Base-by-base conservation (phyloP, 768 basidiomycete species). In the Boletus edulis region DNA sequence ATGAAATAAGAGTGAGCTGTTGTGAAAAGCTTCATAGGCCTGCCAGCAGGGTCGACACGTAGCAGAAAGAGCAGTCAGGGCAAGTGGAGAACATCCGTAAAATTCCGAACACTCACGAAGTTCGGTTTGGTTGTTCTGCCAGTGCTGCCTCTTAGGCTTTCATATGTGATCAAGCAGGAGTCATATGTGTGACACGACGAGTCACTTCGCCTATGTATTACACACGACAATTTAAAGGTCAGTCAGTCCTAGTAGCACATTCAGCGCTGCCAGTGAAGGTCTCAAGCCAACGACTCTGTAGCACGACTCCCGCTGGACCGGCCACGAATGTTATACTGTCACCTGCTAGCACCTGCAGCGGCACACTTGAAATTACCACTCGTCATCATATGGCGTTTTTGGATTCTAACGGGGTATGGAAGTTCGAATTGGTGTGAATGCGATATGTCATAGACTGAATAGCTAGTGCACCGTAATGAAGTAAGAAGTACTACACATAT, bases 381-480 rank as follows among this genome's bases (percentile, higher is more conserved):
- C 89, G 61, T 91, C 91, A 44, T 89, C 86, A 14, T 67, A 71
- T 22, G 71, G 67, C 1, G 75, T 0, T 22, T 29, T 76, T 74
- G 34, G 81, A 81, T 58, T 57, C 73, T 66, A 58, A 73, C 68
- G 58, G 81, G 80, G 69, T 78, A 62, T 79, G 78, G 51, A 80
- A 77, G 55, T 75, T 85, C 80, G 61, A 80, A 75, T 37, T 71
- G 70, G 69, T 71, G 20, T 20, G 20, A 1, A 62, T 34, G 31
- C 34, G 17, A 22, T 22, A 22, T 22, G 3, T 3, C 22, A 22
- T 2, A 4, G 22, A 24, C 22, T 27, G 7, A 29, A 29, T 29
- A 29, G 29, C 27, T 29, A 29, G 27, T 29, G 27, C 27, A 29
- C 8, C 2, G 27, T 29, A 29, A 9, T 29, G 5, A 29, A 7